These are phyloP conservation scores for Rhodotorula sp. DNA, from an alignment of 1,284 basidiomycete species.

Conservation along the genomic window DNA sequence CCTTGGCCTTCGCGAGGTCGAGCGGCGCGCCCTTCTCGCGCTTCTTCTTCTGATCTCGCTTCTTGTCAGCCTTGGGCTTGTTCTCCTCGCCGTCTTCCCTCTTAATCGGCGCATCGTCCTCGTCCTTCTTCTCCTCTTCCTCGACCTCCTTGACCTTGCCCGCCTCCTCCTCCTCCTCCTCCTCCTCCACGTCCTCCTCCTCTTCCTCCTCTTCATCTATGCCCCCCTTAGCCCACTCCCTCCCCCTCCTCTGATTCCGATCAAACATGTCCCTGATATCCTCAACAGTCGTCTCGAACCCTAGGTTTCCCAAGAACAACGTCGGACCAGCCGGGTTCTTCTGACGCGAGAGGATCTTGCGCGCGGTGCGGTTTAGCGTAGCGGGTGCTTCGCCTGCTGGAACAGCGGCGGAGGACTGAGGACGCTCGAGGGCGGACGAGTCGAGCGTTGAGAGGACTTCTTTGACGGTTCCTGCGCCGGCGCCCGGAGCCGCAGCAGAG, in stretches of 20 bases:
- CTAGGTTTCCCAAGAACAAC: conserved; percentile 83
- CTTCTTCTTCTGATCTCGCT: conserved; percentile 5
- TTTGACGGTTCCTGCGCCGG: conserved; percentile 14
- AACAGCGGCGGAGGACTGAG: conserved; percentile 48
- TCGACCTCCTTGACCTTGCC: conserved; percentile 50
- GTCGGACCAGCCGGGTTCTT: conserved; percentile 79
- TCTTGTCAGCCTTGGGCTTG: conserved; percentile 1
- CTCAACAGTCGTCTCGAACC: conserved; percentile 55
- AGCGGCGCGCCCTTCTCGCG: conserved; percentile 14
- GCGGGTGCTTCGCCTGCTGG: conserved; percentile 42
- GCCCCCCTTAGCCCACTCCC: conserved; percentile 39
- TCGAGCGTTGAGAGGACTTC: conserved; percentile 14
- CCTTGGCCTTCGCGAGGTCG: conserved; percentile 37
- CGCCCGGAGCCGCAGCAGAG: background rate
- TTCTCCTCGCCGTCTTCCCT: conserved; percentile 1
- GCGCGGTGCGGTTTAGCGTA: conserved; percentile 63
- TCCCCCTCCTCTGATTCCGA: conserved; percentile 55
- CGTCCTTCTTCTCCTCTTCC: conserved; percentile 45
- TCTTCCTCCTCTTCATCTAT: conserved; percentile 28
- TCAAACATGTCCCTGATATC: conserved; percentile 71
- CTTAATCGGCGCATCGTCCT: conserved; percentile 13
- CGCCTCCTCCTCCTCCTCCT: conserved; percentile 21
- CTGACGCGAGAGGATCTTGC: conserved; percentile 75
- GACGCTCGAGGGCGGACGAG: conserved; percentile 29
- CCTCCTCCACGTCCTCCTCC: conserved; percentile 15